Evolutionary conservation across 257 asterid species (phyloP).

Genomic region (Capsicum chinense): DNA sequence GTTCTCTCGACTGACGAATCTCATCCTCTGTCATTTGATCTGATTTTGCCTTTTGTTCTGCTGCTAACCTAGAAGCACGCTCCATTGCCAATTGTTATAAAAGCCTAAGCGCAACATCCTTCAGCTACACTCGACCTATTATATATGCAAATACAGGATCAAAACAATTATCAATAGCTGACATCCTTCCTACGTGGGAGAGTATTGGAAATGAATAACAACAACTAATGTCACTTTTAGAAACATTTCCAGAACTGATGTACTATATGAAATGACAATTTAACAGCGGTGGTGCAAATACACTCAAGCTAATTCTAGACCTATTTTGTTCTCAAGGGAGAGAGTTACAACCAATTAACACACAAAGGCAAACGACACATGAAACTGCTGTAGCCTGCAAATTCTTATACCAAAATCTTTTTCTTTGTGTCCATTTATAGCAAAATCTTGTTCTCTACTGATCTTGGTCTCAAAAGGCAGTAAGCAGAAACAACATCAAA

Average conservation of each 20-base stretch:
- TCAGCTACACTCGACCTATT: not conserved
- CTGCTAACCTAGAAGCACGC: not conserved
- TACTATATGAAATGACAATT: not conserved
- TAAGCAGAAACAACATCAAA: not conserved
- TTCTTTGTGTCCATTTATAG: too few relatives aligned
- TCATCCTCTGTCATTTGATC: too few relatives aligned
- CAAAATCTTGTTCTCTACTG: not conserved
- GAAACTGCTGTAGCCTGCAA: too few relatives aligned
- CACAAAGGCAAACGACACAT: too few relatives aligned
- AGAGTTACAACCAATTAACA: too few relatives aligned
- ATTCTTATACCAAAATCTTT: too few relatives aligned
- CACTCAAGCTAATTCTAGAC: not conserved
- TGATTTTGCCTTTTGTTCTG: not conserved
- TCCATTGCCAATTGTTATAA: too few relatives aligned
- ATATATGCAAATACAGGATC: not conserved
- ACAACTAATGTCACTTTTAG: not conserved
- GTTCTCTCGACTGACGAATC: slow-evolving; percentile 40
- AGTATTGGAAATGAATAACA: too few relatives aligned
- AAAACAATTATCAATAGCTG: not conserved
- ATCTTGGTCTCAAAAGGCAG: not conserved
- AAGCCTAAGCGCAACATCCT: not conserved
- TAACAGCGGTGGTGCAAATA: not conserved
- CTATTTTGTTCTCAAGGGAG: too few relatives aligned
- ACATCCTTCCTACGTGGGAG: too few relatives aligned
- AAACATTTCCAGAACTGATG: not conserved